These are phyloP conservation scores for Kazachstania africana DNA, from an alignment of 805 yeast species.

Conservation along the genomic window DNA sequence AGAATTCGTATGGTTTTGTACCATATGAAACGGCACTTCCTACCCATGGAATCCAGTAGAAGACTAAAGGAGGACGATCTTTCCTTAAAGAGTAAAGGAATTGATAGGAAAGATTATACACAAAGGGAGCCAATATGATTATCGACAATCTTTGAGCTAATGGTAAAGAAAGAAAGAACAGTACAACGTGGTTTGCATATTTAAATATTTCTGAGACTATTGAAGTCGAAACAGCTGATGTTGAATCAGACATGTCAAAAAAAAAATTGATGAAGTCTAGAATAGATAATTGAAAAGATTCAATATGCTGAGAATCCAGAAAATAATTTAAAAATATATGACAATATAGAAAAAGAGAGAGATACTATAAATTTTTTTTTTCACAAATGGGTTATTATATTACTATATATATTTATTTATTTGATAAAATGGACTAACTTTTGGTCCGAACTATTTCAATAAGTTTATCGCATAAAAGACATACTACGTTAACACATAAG, in stretches of 20 bases:
- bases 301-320: too few species aligned
- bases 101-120: conserved; percentile 58
- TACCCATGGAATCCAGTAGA: conserved; percentile 90
- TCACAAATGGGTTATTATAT: too few species aligned
- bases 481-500: too few species aligned
- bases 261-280: too few species aligned
- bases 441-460: too few species aligned
- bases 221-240: conserved; percentile 8
- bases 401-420: too few species aligned
- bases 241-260: conserved; percentile 7
- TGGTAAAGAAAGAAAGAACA: conserved; percentile 25
- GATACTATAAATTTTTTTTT: too few species aligned
- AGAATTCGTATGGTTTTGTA: conserved; percentile 86
- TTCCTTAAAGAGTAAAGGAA: conserved; percentile 55
- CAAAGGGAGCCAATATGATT: conserved; percentile 37
- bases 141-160: conserved; percentile 28
- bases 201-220: conserved; percentile 11
- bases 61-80: conserved; percentile 83
- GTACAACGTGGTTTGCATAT: conserved; percentile 9
- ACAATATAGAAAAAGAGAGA: too few species aligned
- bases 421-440: too few species aligned
- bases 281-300: too few species aligned
- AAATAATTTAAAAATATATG: too few species aligned
- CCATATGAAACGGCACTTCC: conserved; percentile 88
- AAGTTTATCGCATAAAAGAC: too few species aligned